Evolutionary conservation across 805 yeast genomes (phyloP).

Genomic region (Clavispora fructus): DNA sequence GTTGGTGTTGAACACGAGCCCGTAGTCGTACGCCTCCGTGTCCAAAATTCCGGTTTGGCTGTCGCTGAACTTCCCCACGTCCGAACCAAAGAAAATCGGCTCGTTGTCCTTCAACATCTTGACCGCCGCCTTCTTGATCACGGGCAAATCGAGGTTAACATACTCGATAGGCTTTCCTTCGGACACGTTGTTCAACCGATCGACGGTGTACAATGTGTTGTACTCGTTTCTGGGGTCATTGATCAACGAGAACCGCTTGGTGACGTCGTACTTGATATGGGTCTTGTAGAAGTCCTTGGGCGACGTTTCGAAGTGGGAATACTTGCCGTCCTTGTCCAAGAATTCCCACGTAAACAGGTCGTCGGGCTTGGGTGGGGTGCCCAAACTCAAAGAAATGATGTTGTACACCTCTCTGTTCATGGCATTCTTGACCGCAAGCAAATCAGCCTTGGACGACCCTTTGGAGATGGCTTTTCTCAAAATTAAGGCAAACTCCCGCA

Average conservation of each 20-base stretch:
- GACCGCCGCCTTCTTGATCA: slow-evolving; percentile 56
- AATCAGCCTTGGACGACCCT: slow-evolving; percentile 35
- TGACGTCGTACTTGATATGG: slow-evolving; percentile 48
- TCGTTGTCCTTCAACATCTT: slow-evolving; percentile 65
- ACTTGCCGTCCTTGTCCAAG: slow-evolving; percentile 64
- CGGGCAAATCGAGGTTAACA: slow-evolving; percentile 59
- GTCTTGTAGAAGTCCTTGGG: slow-evolving; percentile 61
- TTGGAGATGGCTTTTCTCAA: slow-evolving; percentile 49
- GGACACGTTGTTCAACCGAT: slow-evolving; percentile 66
- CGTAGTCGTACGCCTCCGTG: slow-evolving; percentile 60
- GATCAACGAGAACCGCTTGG: slow-evolving; percentile 58
- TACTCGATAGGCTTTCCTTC: slow-evolving; percentile 70
- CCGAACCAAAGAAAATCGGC: slow-evolving; percentile 85
- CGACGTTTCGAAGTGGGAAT: slow-evolving; percentile 47
- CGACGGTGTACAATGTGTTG: slow-evolving; percentile 61
- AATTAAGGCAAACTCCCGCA: slow-evolving; percentile 73
- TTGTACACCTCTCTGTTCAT: slow-evolving; percentile 61
- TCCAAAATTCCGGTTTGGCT: slow-evolving; percentile 67
- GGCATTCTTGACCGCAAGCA: slow-evolving; percentile 28
- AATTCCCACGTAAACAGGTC: slow-evolving; percentile 72
- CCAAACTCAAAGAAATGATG: slow-evolving; percentile 63
- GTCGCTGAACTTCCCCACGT: slow-evolving; percentile 76
- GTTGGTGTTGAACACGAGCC: slow-evolving; percentile 48
- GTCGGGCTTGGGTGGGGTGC: slow-evolving; percentile 71
- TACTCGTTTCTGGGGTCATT: slow-evolving; percentile 79